Evolutionary conservation across 2,329 filamentous ascomycete genomes (phyloP).

Genomic region (Ophiostoma sp.): DNA sequence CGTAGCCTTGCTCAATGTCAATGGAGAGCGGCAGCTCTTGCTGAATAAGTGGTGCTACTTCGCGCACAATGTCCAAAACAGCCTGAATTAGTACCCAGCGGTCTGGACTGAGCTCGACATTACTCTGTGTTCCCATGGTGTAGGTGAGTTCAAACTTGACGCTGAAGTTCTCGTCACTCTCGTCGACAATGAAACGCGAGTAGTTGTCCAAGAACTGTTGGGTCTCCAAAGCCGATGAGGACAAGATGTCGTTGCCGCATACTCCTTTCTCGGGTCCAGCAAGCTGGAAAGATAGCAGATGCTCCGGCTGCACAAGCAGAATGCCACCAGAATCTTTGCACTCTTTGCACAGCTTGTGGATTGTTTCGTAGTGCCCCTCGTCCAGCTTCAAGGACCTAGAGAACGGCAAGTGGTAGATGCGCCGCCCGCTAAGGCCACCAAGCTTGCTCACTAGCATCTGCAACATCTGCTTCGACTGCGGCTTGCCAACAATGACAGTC

Average conservation of each 20-base stretch:
- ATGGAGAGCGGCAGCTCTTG: conserved; percentile 36
- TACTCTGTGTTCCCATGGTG: conserved; percentile 50
- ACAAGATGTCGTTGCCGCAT: conserved; percentile 31
- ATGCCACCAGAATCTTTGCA: conserved; percentile 51
- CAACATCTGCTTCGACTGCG: conserved; percentile 56
- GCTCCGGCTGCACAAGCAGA: conserved; percentile 58
- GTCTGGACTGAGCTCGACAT: conserved; percentile 48
- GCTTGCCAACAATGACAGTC: conserved; percentile 56
- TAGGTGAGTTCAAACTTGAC: conserved; percentile 59
- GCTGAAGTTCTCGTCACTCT: conserved; percentile 60
- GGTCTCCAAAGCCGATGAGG: conserved; percentile 35
- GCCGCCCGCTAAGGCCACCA: conserved; percentile 50
- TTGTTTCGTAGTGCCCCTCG: conserved; percentile 30
- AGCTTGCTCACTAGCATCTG: conserved; percentile 52
- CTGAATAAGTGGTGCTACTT: conserved; percentile 32
- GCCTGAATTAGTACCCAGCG: conserved; percentile 54
- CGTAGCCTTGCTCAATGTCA: conserved; percentile 35
- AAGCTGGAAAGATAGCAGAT: conserved; percentile 58
- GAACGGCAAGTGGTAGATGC: conserved; percentile 55
- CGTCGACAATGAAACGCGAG: conserved; percentile 56
- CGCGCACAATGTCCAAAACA: conserved; percentile 43
- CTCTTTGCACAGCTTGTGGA: conserved; percentile 39
- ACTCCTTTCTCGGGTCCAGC: conserved; percentile 52
- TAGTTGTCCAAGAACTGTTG: conserved; percentile 43
- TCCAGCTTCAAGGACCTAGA: conserved; percentile 44